Evolutionary conservation across 345 rosid species (phyloP).

Genomic region (Orychophragmus violaceus): DNA sequence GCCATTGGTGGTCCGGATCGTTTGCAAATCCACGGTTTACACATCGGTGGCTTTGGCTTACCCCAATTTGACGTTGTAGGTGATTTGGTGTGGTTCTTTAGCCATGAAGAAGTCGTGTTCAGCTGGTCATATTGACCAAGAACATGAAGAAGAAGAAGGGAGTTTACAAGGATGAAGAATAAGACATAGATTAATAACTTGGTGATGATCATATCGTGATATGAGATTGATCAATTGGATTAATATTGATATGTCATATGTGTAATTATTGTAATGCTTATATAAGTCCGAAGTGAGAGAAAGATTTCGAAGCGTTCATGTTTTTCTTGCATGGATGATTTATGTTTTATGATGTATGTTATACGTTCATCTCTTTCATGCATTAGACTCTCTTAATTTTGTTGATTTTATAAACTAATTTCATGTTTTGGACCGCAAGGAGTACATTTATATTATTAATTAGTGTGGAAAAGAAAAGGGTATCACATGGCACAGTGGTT

Average conservation of each 20-base stretch:
- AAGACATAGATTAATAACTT: not conserved
- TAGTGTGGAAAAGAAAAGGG: conserved; percentile 20
- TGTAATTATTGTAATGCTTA: not conserved
- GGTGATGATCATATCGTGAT: conserved; percentile 8
- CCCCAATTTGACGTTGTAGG: not conserved
- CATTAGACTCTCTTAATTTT: not conserved
- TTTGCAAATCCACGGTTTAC: conserved; percentile 18
- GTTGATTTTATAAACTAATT: not conserved
- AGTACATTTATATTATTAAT: not conserved
- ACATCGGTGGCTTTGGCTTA: conserved; percentile 9
- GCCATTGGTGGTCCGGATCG: conserved; percentile 17
- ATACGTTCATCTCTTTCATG: conserved; percentile 13
- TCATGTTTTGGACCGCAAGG: conserved; percentile 3
- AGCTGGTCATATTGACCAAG: not conserved
- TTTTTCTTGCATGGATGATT: conserved; percentile 23
- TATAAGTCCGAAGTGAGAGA: conserved; percentile 4
- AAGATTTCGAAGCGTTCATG: conserved; percentile 4
- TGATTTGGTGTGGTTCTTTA: not conserved
- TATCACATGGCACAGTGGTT: conserved; percentile 25
- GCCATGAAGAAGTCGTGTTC: conserved; percentile 21
- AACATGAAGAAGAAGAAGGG: conserved; percentile 1
- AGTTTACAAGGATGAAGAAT: not conserved
- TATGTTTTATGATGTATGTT: conserved; percentile 15
- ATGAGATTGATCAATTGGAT: not conserved
- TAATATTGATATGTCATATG: not conserved